A percentile compares a stretch with the other conserved stretches of the same genome.
phyloP scores from a whole-genome alignment of 305 asterid genomes.

The Fraxinus latifolia region DNA sequence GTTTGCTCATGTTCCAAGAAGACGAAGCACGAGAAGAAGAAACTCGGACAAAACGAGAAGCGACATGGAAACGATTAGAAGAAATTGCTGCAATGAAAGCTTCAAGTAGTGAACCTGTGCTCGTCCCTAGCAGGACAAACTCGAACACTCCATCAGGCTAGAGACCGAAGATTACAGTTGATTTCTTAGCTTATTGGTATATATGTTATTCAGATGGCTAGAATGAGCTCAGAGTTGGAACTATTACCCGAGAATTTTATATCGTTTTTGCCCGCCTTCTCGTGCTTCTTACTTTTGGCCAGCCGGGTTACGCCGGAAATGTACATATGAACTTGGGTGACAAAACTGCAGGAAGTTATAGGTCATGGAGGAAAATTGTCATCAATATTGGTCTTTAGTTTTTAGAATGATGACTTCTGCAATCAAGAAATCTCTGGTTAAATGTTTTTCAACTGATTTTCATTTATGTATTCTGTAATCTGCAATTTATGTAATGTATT shows the following conservation, averaged over 20 bases:
- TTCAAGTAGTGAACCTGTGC: conserved; percentile 57
- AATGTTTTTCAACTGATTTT: conserved; percentile 18
- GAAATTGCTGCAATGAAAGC: conserved; percentile 69
- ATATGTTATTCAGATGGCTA: background rate
- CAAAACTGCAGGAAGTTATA: conserved; percentile 37
- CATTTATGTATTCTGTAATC: conserved; percentile 23
- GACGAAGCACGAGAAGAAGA: conserved; percentile 55
- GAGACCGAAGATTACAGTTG: background rate
- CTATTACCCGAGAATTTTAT: background rate
- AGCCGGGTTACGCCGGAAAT: conserved; percentile 31
- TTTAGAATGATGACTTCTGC: conserved; percentile 30
- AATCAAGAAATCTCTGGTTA: conserved; percentile 30
- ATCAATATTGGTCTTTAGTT: conserved; percentile 32
- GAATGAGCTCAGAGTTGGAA: conserved; percentile 17
- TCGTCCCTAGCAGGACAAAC: conserved; percentile 41
- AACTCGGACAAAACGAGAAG: conserved; percentile 49
- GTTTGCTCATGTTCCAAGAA: conserved; percentile 58
- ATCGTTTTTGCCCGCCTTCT: conserved; percentile 19
- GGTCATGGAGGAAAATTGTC: conserved; percentile 34
- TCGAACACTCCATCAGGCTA: conserved; percentile 47
- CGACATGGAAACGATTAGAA: conserved; percentile 67
- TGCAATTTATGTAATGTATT: conserved; percentile 20
- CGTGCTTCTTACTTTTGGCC: conserved; percentile 22
- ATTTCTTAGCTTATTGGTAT: background rate
- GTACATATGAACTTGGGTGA: conserved; percentile 55